phyloP scores from a whole-genome alignment of 1,284 basidiomycete species.

The Heterobasidion parviporum region DNA sequence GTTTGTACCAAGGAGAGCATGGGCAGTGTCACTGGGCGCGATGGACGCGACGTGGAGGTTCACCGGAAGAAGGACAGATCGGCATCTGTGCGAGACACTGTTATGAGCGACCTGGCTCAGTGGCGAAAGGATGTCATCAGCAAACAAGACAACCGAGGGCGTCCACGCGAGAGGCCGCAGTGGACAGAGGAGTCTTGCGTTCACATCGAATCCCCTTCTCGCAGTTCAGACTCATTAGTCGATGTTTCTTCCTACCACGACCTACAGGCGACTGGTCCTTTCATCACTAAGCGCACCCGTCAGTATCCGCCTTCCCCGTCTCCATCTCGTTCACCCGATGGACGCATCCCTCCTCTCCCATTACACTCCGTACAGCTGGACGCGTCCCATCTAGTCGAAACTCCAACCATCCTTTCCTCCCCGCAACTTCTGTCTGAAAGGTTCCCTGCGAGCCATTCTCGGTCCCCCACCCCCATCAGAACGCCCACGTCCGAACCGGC shows the following conservation, averaged over 20 bases:
- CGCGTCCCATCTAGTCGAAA: conserved; percentile 3
- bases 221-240: conserved; percentile 18
- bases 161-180: conserved; percentile 40
- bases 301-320: conserved; percentile 44
- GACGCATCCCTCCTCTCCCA: conserved; percentile 23
- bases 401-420: conserved; percentile 2
- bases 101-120: conserved; percentile 34
- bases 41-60: conserved; percentile 26
- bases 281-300: conserved; percentile 23
- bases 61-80: conserved; percentile 28
- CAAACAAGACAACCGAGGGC: conserved; percentile 44
- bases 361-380: conserved; percentile 13
- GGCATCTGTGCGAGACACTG: conserved; percentile 29
- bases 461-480: conserved; percentile 26
- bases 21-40: conserved; percentile 17
- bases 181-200: conserved; percentile 14
- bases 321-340: conserved; percentile 34
- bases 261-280: conserved; percentile 10
- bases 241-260: conserved; percentile 18
- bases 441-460: conserved; percentile 13
- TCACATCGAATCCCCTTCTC: conserved; percentile 15
- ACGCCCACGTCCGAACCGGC: conserved; percentile 21
- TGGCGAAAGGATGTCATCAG: conserved; percentile 40
- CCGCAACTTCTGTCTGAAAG: conserved; percentile 2
- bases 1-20: conserved; percentile 41